Base-by-base conservation (phyloP, 805 yeast genomes). In the Yarrowia sp. region DNA sequence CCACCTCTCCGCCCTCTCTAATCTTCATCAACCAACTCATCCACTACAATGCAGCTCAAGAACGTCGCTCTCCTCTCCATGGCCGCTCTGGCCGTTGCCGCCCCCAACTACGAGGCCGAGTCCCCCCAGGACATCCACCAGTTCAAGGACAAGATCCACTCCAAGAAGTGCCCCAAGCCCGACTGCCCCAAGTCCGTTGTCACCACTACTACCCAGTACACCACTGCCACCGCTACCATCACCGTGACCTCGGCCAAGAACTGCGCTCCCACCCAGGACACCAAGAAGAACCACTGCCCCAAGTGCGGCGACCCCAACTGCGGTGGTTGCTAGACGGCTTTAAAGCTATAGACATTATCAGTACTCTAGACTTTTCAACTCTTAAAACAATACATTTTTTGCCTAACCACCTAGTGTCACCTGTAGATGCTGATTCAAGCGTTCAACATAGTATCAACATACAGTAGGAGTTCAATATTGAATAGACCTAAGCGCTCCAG, bases 1-100 rank as follows among this genome's bases (percentile, higher is more conserved):
- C 51, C n/a, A 6, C 35, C 6, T 1, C 32, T 4, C 12, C 3
- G 7, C n/a, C 47, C 51, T 27, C 35, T 13, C 4, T 18, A 44
- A 1, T 44, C 35, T 7, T 10, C 21, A 27, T 13, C 51, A 29
- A 44, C 18, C 55, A 47, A 47, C 33, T 19, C 29, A 44, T n/a
- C 51, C n/a, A 41, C 47, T 7, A 51, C 58, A 51, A 51, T 51
- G 58, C 58, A 51, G 58, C 10, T 51, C 58, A 51, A 51, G 58
- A 51, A 33, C 58, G 32, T 51, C 42, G 58, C 58, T 24, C 29
- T 33, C 42, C 42, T 51, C 42, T 51, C 58, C 25, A 38, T 47
- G 38, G 56, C 56, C 56, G 56, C 56, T 22, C 29, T 47, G n/a
- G 56, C 56, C 56, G 21, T 51, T 8, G 58, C 58, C 32, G 58